Percentiles rank a stretch among this genome's conserved stretches.
phyloP scores from a whole-genome alignment of 2,329 filamentous ascomycete species.

The Pestalotiopsis sp. region DNA sequence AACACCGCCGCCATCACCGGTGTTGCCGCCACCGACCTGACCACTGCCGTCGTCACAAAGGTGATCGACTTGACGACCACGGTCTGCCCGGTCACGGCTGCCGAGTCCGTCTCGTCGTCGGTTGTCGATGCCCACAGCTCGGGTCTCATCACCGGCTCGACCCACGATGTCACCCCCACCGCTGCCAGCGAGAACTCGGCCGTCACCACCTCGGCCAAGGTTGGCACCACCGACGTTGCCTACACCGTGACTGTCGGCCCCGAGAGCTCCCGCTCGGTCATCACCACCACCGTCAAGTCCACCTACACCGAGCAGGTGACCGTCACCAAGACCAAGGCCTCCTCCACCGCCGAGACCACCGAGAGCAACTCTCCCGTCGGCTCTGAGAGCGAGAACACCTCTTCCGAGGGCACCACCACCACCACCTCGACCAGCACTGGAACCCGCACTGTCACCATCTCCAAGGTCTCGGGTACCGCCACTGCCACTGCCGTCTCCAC shows the following conservation, averaged over 20 bases:
- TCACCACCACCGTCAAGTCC: slow-evolving; percentile 32
- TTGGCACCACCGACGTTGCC: slow-evolving; percentile 20
- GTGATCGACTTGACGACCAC: slow-evolving; percentile 38
- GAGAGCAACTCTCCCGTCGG: slow-evolving; percentile 15
- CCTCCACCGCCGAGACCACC: background rate
- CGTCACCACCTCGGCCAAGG: slow-evolving; percentile 11
- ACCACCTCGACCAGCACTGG: slow-evolving; percentile 32
- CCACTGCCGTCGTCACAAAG: slow-evolving; percentile 34
- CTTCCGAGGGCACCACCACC: slow-evolving; percentile 28
- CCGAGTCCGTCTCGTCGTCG: slow-evolving; percentile 32
- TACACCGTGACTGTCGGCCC: slow-evolving; percentile 31
- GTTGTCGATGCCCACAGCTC: slow-evolving; percentile 32
- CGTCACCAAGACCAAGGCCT: slow-evolving; percentile 14
- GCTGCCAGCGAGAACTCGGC: slow-evolving; percentile 16
- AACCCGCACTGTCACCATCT: slow-evolving; percentile 33
- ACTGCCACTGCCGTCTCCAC: slow-evolving; percentile 12
- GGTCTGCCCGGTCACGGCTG: slow-evolving; percentile 38
- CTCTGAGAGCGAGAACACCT: slow-evolving; percentile 17
- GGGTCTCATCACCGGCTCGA: slow-evolving; percentile 31
- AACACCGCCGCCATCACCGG: slow-evolving; percentile 17
- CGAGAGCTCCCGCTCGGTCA: slow-evolving; percentile 27
- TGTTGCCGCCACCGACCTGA: slow-evolving; percentile 14
- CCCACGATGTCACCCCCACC: slow-evolving; percentile 24
- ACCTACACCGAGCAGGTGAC: slow-evolving; percentile 31
- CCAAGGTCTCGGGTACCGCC: slow-evolving; percentile 15